These are phyloP conservation scores for Kuraishia ogatae DNA, from an alignment of 805 yeast species.

Conservation along the genomic window DNA sequence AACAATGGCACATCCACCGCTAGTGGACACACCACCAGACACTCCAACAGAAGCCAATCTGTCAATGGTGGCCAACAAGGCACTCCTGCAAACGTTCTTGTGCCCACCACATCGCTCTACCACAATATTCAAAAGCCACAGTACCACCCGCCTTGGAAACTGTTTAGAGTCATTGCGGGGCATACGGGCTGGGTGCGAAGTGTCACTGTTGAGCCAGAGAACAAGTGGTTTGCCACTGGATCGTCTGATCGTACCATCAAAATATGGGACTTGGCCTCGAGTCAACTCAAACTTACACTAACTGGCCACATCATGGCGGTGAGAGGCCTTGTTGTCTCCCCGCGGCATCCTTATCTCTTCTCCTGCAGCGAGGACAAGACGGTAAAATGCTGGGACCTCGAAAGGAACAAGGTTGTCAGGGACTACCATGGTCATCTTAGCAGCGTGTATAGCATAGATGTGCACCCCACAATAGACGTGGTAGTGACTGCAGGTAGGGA, in stretches of 20 bases:
- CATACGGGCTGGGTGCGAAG: slow-evolving; percentile 91
- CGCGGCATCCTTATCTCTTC: slow-evolving; percentile 79
- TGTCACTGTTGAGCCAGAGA: slow-evolving; percentile 77
- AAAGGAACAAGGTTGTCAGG: slow-evolving; percentile 69
- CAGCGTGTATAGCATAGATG: slow-evolving; percentile 73
- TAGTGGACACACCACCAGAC: too few species aligned
- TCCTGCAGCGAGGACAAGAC: slow-evolving; percentile 91
- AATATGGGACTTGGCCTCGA: slow-evolving; percentile 81
- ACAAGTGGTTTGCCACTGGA: slow-evolving; percentile 89
- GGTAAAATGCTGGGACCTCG: slow-evolving; percentile 94
- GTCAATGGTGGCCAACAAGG: too few species aligned
- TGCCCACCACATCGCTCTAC: neutral
- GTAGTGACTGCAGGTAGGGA: slow-evolving; percentile 88
- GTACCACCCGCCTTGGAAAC: slow-evolving; percentile 63
- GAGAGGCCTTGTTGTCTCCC: slow-evolving; percentile 64
- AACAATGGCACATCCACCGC: too few species aligned
- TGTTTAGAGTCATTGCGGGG: slow-evolving; percentile 70
- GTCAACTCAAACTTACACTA: slow-evolving; percentile 60
- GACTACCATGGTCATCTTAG: slow-evolving; percentile 93
- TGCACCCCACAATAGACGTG: slow-evolving; percentile 83
- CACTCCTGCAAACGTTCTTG: neutral
- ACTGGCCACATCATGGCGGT: slow-evolving; percentile 92
- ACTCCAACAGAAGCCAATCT: too few species aligned
- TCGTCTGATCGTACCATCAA: slow-evolving; percentile 83
- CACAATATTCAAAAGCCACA: slow-evolving; percentile 15